These are phyloP conservation scores for Pecoramyces ruminantium DNA, from an alignment of 192 early-diverging fungal genomes.

Conservation along the genomic window DNA sequence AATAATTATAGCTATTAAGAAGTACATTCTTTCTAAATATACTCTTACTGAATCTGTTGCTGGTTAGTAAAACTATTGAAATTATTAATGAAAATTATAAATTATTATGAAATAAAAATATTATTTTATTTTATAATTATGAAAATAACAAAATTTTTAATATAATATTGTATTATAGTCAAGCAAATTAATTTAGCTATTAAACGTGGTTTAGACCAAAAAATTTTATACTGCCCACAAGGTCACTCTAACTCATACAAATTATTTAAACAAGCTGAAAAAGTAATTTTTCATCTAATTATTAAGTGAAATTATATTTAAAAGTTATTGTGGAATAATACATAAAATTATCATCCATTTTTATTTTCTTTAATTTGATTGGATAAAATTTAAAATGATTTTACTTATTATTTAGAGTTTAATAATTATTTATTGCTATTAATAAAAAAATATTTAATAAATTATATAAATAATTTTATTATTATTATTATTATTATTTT, in stretches of 20 bases:
- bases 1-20: background rate
- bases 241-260: background rate
- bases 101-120: no score
- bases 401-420: no score
- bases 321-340: background rate
- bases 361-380: no score
- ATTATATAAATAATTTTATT: no score
- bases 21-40: background rate
- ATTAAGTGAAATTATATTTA: background rate
- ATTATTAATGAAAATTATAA: no score
- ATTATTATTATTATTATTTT: no score
- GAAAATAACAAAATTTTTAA: no score
- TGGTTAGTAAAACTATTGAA: background rate
- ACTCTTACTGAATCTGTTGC: background rate
- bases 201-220: background rate
- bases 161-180: no score
- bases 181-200: background rate
- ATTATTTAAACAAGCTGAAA: background rate
- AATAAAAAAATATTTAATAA: no score
- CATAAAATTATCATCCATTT: background rate
- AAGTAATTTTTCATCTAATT: background rate
- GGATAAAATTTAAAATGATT: no score
- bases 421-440: no score
- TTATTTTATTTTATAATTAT: no score
- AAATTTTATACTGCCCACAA: background rate